Percentiles rank a stretch among this genome's conserved stretches.
These are phyloP conservation scores for Fusarium brachygibbosum DNA, from an alignment of 2,329 filamentous ascomycete species.

Conservation along the genomic window DNA sequence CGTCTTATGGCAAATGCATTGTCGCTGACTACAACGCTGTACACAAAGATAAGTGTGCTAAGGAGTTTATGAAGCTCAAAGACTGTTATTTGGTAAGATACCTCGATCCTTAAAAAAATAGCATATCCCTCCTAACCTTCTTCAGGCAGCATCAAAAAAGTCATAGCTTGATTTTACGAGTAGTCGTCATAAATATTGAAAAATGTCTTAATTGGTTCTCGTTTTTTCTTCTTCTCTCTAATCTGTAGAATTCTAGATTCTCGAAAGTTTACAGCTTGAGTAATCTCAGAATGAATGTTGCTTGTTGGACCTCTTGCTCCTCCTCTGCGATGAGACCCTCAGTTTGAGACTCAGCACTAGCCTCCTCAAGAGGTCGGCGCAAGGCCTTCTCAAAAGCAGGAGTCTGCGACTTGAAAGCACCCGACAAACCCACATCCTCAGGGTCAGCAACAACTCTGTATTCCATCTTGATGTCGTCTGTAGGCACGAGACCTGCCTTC, in stretches of 20 bases:
- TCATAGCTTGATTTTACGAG: constrained; percentile 31
- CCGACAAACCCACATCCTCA: constrained; percentile 78
- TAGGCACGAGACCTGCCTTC: constrained; percentile 90
- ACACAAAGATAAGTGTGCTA: constrained; percentile 89
- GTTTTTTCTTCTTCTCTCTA: not conserved
- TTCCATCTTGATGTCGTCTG: constrained; percentile 96
- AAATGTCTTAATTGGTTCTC: constrained; percentile 24
- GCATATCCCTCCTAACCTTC: constrained; percentile 7
- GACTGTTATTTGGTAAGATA: constrained; percentile 84
- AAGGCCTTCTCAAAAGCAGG: constrained; percentile 81
- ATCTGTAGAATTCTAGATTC: constrained; percentile 9
- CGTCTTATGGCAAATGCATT: constrained; percentile 91
- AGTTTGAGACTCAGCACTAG: constrained; percentile 41
- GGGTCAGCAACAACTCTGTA: constrained; percentile 86
- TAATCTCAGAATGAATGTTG: constrained; percentile 81
- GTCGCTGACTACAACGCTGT: constrained; percentile 90
- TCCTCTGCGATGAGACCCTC: constrained; percentile 78
- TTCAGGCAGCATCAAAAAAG: constrained; percentile 49
- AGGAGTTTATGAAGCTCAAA: constrained; percentile 87
- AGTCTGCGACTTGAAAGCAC: constrained; percentile 77
- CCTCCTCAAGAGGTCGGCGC: constrained; percentile 77
- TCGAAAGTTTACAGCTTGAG: constrained; percentile 72
- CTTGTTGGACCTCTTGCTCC: constrained; percentile 87
- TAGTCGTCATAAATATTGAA: constrained; percentile 12
- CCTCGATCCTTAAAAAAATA: not conserved